Evolutionary conservation across 1,284 basidiomycete genomes (phyloP).

Genomic region (Ceratobasidium sp.): DNA sequence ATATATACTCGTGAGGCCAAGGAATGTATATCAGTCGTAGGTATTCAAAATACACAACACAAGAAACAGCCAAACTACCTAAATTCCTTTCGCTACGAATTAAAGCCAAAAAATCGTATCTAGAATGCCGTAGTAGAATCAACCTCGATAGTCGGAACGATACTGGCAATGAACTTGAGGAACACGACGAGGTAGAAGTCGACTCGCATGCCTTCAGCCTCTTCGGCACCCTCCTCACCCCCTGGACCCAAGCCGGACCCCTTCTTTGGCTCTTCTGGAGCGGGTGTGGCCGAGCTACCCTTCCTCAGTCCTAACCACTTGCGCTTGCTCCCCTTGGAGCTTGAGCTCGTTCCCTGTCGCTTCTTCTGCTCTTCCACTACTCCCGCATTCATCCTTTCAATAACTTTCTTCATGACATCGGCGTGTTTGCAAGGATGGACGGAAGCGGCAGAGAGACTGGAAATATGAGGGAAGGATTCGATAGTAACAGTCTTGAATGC

Average conservation of each 20-base stretch:
- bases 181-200: conserved; percentile 96
- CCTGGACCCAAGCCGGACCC: conserved; percentile 37
- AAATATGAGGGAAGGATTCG: conserved; percentile 93
- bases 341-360: conserved; percentile 54
- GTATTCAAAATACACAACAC: conserved; percentile 41
- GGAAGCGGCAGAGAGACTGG: conserved; percentile 80
- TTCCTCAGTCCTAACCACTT: conserved; percentile 80
- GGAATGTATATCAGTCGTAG: conserved; percentile 29
- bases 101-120: conserved; percentile 16
- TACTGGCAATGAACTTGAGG: conserved; percentile 94
- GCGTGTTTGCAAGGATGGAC: conserved; percentile 99
- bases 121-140: conserved; percentile 86
- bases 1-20: conserved; percentile 22
- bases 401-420: conserved; percentile 99
- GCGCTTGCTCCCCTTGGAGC: conserved; percentile 69
- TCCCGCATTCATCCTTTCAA: conserved; percentile 94
- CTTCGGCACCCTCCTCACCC: conserved; percentile 63
- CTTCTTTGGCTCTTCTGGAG: conserved; percentile 46
- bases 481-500: conserved; percentile 99
- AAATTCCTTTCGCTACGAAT: conserved; percentile 19
- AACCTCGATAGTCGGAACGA: conserved; percentile 93
- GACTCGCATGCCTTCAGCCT: conserved; percentile 85
- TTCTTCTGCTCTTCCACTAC: conserved; percentile 73
- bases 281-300: conserved; percentile 45
- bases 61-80: conserved; percentile 34